Evolutionary conservation across 1,139 yeast genomes (phyloP), one percentile per base, ranked within the genome.

Genomic region (Kodamaea sp.): DNA sequence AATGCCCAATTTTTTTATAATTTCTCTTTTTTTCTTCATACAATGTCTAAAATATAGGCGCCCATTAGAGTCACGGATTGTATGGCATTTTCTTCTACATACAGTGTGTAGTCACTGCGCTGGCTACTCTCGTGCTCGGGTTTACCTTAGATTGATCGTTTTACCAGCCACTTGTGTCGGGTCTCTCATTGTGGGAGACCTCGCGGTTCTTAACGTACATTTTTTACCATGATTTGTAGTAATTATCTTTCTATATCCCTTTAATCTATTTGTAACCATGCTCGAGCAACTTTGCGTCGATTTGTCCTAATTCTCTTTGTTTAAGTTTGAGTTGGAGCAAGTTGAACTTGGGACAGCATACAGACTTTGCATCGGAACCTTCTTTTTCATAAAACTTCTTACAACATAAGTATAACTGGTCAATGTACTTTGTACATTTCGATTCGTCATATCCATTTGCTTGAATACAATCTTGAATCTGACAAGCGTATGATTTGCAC

Each of bases 11-110:
- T 35, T 20, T 29, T 12, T 24, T 24, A 6, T 7, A 6, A 41
- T 47, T 47, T 45, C 48, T 48, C 48, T 56, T 56, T 59, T 50
- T 57, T 64, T 62, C 61, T 62, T 58, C 49, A 63, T 66, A 77
- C 86, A 81, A 83, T 83, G 89, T 82, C 84, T 82, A 77, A 59
- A 43, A 60, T 50, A 65, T 75, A 83, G 94, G 85, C 90, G 83
- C 92, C 94, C 94, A 77, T 78, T 76, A 84, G 94, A 84, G 94
- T 84, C 92, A 84, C 94, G 88, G 81, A 62, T 64, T 73, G 64
- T 65, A 63, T 70, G 75, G 60, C 24, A 41, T 34, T 52, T 59
- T 57, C 69, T 58, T 68, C 77, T 57, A 70, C 79, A 68, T 70
- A 67, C 67, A 70, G 57, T 64, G 77, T 64, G 56, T 62, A 53